These are phyloP conservation scores for Mercurialis annua DNA, from an alignment of 345 rosid species.

Conservation along the genomic window DNA sequence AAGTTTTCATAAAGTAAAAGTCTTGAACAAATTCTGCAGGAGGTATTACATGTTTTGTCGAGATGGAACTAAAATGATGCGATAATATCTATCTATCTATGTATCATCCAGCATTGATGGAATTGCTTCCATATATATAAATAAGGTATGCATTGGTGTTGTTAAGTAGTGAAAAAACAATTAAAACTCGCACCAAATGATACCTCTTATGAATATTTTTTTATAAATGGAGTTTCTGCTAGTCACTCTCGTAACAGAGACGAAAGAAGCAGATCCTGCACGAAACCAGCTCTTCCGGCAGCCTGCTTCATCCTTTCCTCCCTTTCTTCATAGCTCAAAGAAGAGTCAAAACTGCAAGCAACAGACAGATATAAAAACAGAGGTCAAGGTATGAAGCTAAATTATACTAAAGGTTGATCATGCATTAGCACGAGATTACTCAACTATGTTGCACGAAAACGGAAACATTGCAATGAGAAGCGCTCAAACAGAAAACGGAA, in stretches of 20 bases:
- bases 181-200: constrained; percentile 18
- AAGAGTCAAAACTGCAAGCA: constrained; percentile 52
- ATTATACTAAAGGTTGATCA: background rate
- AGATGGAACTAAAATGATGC: constrained; percentile 9
- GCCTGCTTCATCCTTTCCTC: constrained; percentile 52
- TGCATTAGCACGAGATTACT: background rate
- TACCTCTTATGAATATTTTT: constrained; percentile 24
- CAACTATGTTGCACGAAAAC: no score
- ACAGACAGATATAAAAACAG: background rate
- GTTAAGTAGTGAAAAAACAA: constrained; percentile 1
- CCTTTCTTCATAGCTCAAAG: constrained; percentile 54
- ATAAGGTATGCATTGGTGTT: constrained; percentile 9
- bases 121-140: constrained; percentile 1
- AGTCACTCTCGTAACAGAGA: constrained; percentile 35
- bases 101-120: background rate
- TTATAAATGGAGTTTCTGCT: constrained; percentile 23
- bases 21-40: constrained; percentile 22
- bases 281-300: constrained; percentile 47
- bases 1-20: constrained; percentile 9
- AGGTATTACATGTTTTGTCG: constrained; percentile 18
- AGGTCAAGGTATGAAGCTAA: background rate
- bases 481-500: no score
- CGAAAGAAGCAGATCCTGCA: constrained; percentile 51
- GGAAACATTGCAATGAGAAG: no score
- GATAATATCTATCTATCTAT: background rate